Percentiles rank a stretch among this genome's conserved stretches.
These are phyloP conservation scores for Oryza rufipogon DNA, from an alignment of 176 grass and related monocot genomes.

Conservation along the genomic window DNA sequence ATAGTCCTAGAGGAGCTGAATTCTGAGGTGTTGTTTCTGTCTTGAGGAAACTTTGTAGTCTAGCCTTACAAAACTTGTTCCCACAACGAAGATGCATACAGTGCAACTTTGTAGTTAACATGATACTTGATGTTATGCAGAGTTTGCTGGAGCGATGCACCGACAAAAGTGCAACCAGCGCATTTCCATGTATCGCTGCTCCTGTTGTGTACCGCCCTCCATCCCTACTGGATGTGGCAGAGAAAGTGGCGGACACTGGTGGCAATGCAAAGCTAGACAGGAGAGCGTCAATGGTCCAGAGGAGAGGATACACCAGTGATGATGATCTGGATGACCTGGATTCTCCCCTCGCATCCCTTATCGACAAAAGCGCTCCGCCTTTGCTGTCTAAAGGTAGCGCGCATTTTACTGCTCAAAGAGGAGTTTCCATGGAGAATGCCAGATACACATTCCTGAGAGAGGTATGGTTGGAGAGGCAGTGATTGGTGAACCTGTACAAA, in stretches of 20 bases:
- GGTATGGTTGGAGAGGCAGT: conserved; percentile 64
- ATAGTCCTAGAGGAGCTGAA: conserved; percentile 85
- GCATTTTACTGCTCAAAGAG: conserved; percentile 28
- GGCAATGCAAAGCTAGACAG: conserved; percentile 49
- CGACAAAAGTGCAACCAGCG: conserved; percentile 22
- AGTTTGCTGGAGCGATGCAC: conserved; percentile 57
- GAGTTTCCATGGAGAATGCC: conserved; percentile 48
- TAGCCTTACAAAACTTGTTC: not conserved
- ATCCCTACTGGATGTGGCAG: conserved; percentile 45
- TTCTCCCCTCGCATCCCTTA: conserved; percentile 56
- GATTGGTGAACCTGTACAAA: conserved; percentile 34
- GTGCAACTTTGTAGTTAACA: not conserved
- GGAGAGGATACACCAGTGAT: conserved; percentile 76
- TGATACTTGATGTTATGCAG: conserved; percentile 45
- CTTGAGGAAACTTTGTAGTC: not conserved
- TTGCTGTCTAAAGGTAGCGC: conserved; percentile 28
- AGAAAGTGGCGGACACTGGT: conserved; percentile 54
- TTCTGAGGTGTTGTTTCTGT: conserved; percentile 69
- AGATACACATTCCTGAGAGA: conserved; percentile 75
- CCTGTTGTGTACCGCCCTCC: conserved; percentile 50
- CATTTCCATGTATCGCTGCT: conserved; percentile 61
- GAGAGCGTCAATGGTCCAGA: conserved; percentile 64
- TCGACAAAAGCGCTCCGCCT: conserved; percentile 50
- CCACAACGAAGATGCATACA: not conserved
- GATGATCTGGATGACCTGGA: conserved; percentile 83